A percentile compares a stretch with the other conserved stretches of the same genome.
These are phyloP conservation scores for Yarrowia sp. DNA, from an alignment of 805 yeast species.

Conservation along the genomic window DNA sequence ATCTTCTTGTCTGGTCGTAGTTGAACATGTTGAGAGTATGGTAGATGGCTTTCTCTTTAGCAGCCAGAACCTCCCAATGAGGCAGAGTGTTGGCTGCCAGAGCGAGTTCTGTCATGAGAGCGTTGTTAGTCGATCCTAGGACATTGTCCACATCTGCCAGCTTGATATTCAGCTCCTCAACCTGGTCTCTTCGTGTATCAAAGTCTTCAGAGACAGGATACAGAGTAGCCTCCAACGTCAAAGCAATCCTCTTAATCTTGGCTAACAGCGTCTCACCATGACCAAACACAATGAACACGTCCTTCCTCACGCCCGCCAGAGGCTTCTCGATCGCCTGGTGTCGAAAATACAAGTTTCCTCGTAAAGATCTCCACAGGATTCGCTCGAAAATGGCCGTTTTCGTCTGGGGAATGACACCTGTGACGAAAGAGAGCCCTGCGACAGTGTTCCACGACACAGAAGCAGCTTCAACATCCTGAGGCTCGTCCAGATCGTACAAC, in stretches of 20 bases:
- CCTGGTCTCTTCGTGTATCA: conserved; percentile 42
- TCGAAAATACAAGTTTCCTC: conserved; percentile 86
- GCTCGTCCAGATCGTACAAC: conserved; percentile 31
- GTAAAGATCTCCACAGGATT: conserved; percentile 85
- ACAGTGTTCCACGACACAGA: conserved; percentile 18
- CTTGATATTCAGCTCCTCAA: conserved; percentile 45
- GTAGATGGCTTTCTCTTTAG: conserved; percentile 81
- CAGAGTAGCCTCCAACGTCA: conserved; percentile 80
- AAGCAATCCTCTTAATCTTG: conserved; percentile 77
- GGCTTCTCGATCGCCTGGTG: conserved; percentile 68
- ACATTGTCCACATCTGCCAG: conserved; percentile 60
- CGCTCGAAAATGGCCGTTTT: conserved; percentile 71
- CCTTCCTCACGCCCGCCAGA: conserved; percentile 68
- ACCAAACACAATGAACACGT: conserved; percentile 83
- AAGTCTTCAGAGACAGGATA: conserved; percentile 56
- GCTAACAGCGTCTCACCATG: conserved; percentile 76
- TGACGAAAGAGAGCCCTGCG: conserved; percentile 47
- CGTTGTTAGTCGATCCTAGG: conserved; percentile 57
- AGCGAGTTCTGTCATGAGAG: conserved; percentile 72
- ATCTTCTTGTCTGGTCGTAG: conserved; percentile 74
- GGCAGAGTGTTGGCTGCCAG: conserved; percentile 73
- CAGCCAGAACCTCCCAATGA: conserved; percentile 65
- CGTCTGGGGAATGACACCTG: conserved; percentile 77
- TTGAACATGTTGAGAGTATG: conserved; percentile 74
- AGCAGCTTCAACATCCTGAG: conserved; percentile 31